phyloP scores from a whole-genome alignment of 2,329 filamentous ascomycete species.

The Hypoxylon sp. region DNA sequence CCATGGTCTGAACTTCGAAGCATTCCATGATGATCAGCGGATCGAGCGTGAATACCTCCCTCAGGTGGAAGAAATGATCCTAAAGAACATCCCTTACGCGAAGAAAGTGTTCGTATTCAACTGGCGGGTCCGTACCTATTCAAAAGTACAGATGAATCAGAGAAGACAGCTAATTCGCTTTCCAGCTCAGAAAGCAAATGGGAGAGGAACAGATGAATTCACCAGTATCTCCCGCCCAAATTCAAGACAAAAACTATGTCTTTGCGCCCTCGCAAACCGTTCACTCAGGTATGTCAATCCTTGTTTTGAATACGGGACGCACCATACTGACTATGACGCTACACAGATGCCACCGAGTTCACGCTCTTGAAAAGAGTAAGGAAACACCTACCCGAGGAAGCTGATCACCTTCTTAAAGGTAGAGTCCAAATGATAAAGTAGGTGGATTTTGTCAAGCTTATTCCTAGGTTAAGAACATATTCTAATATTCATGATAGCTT shows the following conservation, averaged over 20 bases:
- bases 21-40: not conserved
- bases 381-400: not conserved
- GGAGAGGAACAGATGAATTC: not conserved
- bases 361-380: not conserved
- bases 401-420: not conserved
- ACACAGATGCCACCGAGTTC: not conserved
- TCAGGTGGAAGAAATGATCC: not conserved
- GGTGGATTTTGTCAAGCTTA: not conserved
- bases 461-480: not conserved
- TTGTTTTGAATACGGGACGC: not conserved
- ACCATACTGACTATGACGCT: not conserved
- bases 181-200: not conserved
- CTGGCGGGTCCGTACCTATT: not conserved
- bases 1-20: not conserved
- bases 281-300: not conserved
- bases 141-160: not conserved
- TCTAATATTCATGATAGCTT: not conserved
- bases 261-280: not conserved
- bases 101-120: not conserved
- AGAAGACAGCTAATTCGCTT: not conserved
- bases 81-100: not conserved
- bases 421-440: conserved; percentile 7
- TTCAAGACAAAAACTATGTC: not conserved
- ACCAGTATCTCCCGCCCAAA: not conserved
- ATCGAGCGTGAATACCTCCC: not conserved